Evolutionary conservation across 345 rosid species (phyloP).

Genomic region (Gynandropsis gynandra): DNA sequence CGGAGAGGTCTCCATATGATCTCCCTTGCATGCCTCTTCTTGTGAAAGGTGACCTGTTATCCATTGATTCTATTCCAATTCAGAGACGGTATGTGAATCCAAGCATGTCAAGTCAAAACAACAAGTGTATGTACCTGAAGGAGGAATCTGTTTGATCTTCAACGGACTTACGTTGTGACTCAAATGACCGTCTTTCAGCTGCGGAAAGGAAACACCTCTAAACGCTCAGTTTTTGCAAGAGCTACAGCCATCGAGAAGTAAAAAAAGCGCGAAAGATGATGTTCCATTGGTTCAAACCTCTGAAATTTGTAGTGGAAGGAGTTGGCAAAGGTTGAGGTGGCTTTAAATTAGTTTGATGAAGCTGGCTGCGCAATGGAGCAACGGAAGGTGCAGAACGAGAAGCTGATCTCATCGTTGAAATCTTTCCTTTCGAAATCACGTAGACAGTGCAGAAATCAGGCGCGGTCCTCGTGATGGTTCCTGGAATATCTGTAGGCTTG

Average conservation of each 20-base stretch:
- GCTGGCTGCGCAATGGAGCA: constrained; percentile 38
- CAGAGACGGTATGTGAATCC: not conserved
- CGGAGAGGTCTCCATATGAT: constrained; percentile 39
- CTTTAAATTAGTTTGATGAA: constrained; percentile 23
- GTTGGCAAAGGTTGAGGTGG: constrained; percentile 27
- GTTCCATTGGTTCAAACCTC: constrained; percentile 28
- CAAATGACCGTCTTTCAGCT: constrained; percentile 40
- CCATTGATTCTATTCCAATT: constrained; percentile 10
- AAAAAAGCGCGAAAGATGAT: not conserved
- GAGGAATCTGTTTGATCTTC: constrained; percentile 40
- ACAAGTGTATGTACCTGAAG: constrained; percentile 32
- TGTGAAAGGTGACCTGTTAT: constrained; percentile 56
- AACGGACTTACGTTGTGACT: constrained; percentile 38
- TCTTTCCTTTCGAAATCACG: constrained; percentile 70
- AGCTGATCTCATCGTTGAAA: constrained; percentile 55
- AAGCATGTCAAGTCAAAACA: constrained; percentile 10
- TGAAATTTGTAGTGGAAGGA: constrained; percentile 25
- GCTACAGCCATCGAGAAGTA: too few species aligned
- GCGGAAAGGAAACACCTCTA: constrained; percentile 12
- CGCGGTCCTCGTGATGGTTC: constrained; percentile 45
- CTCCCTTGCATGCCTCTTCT: constrained; percentile 48
- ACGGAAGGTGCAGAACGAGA: constrained; percentile 53
- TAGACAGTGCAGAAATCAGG: constrained; percentile 79
- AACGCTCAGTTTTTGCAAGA: not conserved
- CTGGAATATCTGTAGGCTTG: constrained; percentile 49